Conservation (phyloP, 768 basidiomycete genomes). For the Cyclocybe cylindracea region DNA sequence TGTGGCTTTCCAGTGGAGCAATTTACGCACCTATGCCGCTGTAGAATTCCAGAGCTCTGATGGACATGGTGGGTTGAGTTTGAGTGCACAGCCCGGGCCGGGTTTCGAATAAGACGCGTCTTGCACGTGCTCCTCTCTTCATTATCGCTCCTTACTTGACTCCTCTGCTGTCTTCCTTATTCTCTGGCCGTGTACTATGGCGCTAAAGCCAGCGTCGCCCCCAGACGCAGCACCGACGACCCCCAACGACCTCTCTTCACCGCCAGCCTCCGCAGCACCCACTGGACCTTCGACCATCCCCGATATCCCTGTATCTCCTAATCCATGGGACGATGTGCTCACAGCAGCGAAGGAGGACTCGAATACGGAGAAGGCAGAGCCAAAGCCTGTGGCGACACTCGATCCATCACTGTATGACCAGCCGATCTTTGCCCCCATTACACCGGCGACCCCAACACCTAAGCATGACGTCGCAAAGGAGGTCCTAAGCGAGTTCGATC, state of each 20-base stretch:
- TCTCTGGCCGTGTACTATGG: neutral
- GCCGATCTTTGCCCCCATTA: slow-evolving; percentile 37
- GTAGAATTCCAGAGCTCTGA: slow-evolving; percentile 67
- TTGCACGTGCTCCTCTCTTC: slow-evolving; percentile 13
- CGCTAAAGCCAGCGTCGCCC: slow-evolving; percentile 7
- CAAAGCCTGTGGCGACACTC: slow-evolving; percentile 34
- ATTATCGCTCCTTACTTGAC: neutral
- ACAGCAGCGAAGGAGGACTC: slow-evolving; percentile 18
- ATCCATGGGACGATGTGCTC: slow-evolving; percentile 42
- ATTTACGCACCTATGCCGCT: slow-evolving; percentile 71
- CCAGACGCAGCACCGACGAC: slow-evolving; percentile 1
- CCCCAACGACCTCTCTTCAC: slow-evolving; percentile 1
- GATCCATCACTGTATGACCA: slow-evolving; percentile 47
- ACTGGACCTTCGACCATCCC: slow-evolving; percentile 10
- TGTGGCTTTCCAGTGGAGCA: neutral
- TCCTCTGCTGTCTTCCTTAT: neutral
- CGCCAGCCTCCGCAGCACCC: slow-evolving; percentile 6
- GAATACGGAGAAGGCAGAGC: slow-evolving; percentile 11
- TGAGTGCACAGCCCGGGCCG: too few relatives aligned
- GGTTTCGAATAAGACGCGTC: slow-evolving; percentile 13
- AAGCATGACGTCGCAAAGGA: slow-evolving; percentile 33
- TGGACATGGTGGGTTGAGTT: slow-evolving; percentile 16
- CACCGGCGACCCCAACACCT: slow-evolving; percentile 19
- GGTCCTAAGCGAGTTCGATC: slow-evolving; percentile 69
- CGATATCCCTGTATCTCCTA: slow-evolving; percentile 30